phyloP scores from a whole-genome alignment of 805 yeast species.

The Cyberlindnera mrakii region DNA sequence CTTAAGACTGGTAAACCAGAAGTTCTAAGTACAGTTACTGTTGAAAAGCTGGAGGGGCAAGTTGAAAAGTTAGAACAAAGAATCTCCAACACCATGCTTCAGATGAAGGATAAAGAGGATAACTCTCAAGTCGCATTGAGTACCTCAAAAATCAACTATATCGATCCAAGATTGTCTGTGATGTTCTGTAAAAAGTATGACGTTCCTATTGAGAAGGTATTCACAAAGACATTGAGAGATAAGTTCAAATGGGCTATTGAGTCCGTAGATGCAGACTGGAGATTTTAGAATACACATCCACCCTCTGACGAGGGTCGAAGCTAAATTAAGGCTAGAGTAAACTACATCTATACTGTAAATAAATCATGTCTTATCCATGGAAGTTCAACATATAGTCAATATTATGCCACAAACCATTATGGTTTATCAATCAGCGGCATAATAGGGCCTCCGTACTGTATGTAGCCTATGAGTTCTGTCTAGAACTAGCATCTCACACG shows the following conservation, averaged over 20 bases:
- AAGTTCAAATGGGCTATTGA: constrained; percentile 96
- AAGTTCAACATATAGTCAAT: no score
- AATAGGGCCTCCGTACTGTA: no score
- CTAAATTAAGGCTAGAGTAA: no score
- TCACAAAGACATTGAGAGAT: constrained; percentile 85
- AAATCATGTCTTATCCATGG: no score
- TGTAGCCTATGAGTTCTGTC: no score
- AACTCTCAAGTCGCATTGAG: constrained; percentile 90
- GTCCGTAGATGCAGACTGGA: constrained; percentile 83
- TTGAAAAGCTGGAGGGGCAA: constrained; percentile 66
- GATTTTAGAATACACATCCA: constrained; percentile 39
- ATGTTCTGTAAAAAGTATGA: constrained; percentile 78
- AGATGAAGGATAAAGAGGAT: constrained; percentile 87
- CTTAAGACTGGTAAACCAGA: constrained; percentile 52
- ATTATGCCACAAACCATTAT: no score
- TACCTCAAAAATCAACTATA: constrained; percentile 90
- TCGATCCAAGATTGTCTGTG: constrained; percentile 88
- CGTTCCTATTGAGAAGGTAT: constrained; percentile 89
- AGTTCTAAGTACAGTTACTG: constrained; percentile 39
- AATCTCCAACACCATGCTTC: constrained; percentile 60
- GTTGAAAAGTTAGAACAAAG: constrained; percentile 68
- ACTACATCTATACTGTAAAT: no score
- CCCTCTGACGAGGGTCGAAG: no score
- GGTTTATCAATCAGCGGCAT: no score
- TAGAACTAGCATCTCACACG: no score